A percentile compares a stretch with the other conserved stretches of the same genome.
These are phyloP conservation scores for Centella asiatica DNA, from an alignment of 129 eudicot genomes.

Conservation along the genomic window DNA sequence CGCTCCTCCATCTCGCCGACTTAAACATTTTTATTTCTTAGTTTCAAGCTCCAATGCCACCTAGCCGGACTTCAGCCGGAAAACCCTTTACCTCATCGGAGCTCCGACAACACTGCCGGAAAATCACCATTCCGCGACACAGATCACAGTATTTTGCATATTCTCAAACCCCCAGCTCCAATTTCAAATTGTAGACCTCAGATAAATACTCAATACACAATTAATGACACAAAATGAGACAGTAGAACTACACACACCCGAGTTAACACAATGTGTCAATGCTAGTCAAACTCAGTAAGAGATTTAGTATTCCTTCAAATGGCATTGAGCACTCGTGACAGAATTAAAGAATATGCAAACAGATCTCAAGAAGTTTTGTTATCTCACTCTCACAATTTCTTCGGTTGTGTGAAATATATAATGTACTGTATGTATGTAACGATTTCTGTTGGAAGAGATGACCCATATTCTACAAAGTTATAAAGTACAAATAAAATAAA, in stretches of 20 bases:
- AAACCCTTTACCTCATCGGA: slow-evolving; percentile 26
- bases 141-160: slow-evolving; percentile 13
- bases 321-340: slow-evolving; percentile 29
- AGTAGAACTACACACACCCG: not conserved
- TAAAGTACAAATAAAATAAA: not conserved
- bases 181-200: not conserved
- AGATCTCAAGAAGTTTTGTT: slow-evolving; percentile 26
- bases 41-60: slow-evolving; percentile 23
- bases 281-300: slow-evolving; percentile 22
- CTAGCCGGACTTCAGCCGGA: slow-evolving; percentile 4
- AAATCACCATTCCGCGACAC: slow-evolving; percentile 19
- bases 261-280: slow-evolving; percentile 14
- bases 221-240: not conserved
- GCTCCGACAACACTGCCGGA: slow-evolving; percentile 49
- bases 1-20: slow-evolving; percentile 86
- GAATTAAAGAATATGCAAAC: slow-evolving; percentile 36
- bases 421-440: too few species aligned
- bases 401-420: too few species aligned
- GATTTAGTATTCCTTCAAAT: not conserved
- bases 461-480: not conserved
- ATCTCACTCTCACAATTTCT: too few species aligned
- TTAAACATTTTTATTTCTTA: slow-evolving; percentile 59
- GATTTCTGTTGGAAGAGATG: slow-evolving; percentile 17
- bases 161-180: slow-evolving; percentile 21
- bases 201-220: not conserved